Conservation (phyloP, 73 alveolate genomes). For the Paramecium primaurelia region DNA sequence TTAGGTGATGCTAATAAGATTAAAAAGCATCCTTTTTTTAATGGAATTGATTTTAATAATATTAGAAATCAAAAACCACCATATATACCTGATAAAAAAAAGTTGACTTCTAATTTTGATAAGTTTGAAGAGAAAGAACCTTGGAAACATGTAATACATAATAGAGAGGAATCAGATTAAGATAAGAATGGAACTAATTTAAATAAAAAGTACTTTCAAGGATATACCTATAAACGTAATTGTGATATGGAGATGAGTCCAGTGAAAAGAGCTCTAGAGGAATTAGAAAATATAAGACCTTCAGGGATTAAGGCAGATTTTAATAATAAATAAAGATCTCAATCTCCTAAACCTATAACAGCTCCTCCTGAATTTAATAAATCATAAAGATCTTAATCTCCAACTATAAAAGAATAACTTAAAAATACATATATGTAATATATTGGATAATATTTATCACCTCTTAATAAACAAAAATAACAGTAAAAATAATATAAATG, state of each 20-base stretch:
- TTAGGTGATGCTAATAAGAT: conserved; percentile 80
- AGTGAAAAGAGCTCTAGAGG: conserved; percentile 45
- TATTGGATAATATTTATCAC: conserved; percentile 21
- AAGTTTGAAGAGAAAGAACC: conserved; percentile 83
- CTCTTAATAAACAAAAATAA: background rate
- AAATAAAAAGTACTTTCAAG: conserved; percentile 62
- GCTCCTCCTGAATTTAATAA: background rate
- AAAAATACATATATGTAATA: conserved; percentile 7
- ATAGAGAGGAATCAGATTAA: conserved; percentile 57
- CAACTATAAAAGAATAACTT: conserved; percentile 30
- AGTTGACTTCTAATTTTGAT: conserved; percentile 71
- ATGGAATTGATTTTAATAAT: conserved; percentile 78
- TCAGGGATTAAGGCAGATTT: conserved; percentile 24
- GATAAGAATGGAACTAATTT: background rate
- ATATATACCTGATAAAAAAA: conserved; percentile 75
- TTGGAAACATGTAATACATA: conserved; percentile 64
- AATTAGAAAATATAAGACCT: conserved; percentile 51
- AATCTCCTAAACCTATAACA: conserved; percentile 10
- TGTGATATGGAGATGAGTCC: conserved; percentile 72
- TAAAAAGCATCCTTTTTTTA: conserved; percentile 86
- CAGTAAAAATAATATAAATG: background rate
- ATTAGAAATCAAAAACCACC: conserved; percentile 73
- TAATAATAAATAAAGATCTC: conserved; percentile 4
- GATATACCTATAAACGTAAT: conserved; percentile 78
- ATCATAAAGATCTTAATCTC: conserved; percentile 26